Evolutionary conservation across 139 green algal species (phyloP).

Genomic region (Microglena sp.): DNA sequence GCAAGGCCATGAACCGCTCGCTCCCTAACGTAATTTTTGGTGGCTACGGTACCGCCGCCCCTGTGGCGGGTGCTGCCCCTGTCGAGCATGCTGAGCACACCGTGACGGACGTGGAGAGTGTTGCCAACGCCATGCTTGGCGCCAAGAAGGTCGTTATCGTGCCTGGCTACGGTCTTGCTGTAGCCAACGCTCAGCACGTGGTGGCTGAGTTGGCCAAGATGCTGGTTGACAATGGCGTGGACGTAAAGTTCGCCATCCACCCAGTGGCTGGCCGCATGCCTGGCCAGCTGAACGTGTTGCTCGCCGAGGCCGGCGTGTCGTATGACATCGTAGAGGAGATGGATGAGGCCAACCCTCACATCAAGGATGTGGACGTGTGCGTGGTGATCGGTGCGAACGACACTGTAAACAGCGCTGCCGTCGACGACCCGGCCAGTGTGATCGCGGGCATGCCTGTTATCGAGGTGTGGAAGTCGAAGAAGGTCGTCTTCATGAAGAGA

Average conservation of each 20-base stretch:
- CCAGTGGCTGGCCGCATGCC: constrained; percentile 62
- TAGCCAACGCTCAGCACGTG: constrained; percentile 63
- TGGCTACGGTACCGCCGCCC: constrained; percentile 36
- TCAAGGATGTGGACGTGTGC: constrained; percentile 49
- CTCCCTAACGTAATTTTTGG: constrained; percentile 70
- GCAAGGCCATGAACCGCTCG: constrained; percentile 19
- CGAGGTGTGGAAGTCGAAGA: constrained; percentile 61
- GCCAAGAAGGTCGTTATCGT: constrained; percentile 62
- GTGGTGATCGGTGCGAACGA: constrained; percentile 74
- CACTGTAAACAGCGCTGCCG: constrained; percentile 66
- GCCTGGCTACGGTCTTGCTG: constrained; percentile 70
- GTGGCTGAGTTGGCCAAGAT: constrained; percentile 30
- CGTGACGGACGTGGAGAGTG: background rate
- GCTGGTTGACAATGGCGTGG: constrained; percentile 5
- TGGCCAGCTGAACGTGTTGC: constrained; percentile 75
- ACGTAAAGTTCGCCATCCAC: constrained; percentile 17
- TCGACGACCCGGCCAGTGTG: no score
- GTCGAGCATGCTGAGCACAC: background rate
- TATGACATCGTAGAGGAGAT: constrained; percentile 53
- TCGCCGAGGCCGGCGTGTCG: constrained; percentile 67
- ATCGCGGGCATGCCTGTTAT: constrained; percentile 25
- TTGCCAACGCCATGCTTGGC: background rate
- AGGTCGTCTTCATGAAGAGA: constrained; percentile 66
- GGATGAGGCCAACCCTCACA: constrained; percentile 47
- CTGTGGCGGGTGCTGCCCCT: background rate